Percentiles rank a stretch among this genome's conserved stretches.
These are phyloP conservation scores for Viola pubescens DNA, from an alignment of 441 rosid genomes.

Conservation along the genomic window DNA sequence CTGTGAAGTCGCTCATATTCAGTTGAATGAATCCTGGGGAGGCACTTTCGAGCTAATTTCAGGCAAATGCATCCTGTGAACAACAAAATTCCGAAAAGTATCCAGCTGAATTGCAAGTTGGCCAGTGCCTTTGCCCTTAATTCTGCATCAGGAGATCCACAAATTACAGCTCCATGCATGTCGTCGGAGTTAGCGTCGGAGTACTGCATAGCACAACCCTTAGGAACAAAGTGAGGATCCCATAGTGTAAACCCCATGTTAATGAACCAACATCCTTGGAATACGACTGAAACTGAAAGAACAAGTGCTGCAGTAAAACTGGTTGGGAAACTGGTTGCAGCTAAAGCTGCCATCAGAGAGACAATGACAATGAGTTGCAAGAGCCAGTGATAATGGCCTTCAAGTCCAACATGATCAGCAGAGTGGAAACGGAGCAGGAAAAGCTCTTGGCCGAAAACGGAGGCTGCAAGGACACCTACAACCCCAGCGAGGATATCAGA, in stretches of 20 bases:
- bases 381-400: slow-evolving; percentile 88
- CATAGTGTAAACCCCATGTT: slow-evolving; percentile 81
- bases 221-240: slow-evolving; percentile 56
- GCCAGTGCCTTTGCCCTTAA: slow-evolving; percentile 61
- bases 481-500: slow-evolving; percentile 41
- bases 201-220: slow-evolving; percentile 45
- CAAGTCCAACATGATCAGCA: slow-evolving; percentile 70
- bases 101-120: slow-evolving; percentile 92
- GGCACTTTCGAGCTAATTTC: slow-evolving; percentile 37
- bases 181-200: slow-evolving; percentile 15
- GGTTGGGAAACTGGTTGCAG: slow-evolving; percentile 38
- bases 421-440: slow-evolving; percentile 86
- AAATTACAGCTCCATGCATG: slow-evolving; percentile 48
- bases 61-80: slow-evolving; percentile 47
- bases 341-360: slow-evolving; percentile 51
- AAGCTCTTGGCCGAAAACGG: slow-evolving; percentile 69
- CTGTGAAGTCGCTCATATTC: slow-evolving; percentile 59
- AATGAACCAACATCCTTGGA: slow-evolving; percentile 81
- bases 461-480: slow-evolving; percentile 53
- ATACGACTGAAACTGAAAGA: slow-evolving; percentile 53
- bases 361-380: slow-evolving; percentile 62
- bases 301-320: slow-evolving; percentile 47
- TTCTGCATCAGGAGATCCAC: slow-evolving; percentile 53
- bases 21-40: slow-evolving; percentile 22
- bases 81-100: slow-evolving; percentile 47